These are phyloP conservation scores for Starmerella potacharoeniae DNA, from an alignment of 805 yeast genomes.

Conservation along the genomic window DNA sequence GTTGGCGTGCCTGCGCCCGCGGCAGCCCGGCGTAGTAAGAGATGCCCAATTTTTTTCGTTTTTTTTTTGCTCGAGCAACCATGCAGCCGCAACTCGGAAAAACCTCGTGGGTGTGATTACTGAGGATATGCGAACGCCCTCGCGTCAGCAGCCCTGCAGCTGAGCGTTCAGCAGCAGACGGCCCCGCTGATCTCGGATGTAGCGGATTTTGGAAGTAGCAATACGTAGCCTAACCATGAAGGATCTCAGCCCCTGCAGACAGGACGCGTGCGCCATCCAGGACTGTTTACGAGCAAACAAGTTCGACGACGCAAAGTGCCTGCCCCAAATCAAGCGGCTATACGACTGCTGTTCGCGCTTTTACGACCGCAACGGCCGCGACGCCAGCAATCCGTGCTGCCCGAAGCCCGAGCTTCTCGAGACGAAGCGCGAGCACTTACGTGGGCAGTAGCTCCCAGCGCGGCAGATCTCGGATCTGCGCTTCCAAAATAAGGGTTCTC, in stretches of 20 bases:
- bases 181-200: too few species aligned
- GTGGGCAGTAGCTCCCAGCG: slow-evolving; percentile 2
- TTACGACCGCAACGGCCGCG: slow-evolving; percentile 49
- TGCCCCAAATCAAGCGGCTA: slow-evolving; percentile 52
- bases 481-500: too few species aligned
- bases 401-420: slow-evolving; percentile 55
- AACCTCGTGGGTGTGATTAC: not conserved
- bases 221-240: slow-evolving; percentile 2
- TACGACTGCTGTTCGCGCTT: slow-evolving; percentile 65
- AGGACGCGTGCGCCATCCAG: slow-evolving; percentile 25
- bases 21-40: not conserved
- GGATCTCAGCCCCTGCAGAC: slow-evolving; percentile 16
- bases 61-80: not conserved
- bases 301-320: slow-evolving; percentile 67
- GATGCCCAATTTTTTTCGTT: not conserved
- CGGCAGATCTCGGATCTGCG: too few species aligned
- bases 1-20: not conserved
- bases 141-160: not conserved
- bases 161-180: not conserved
- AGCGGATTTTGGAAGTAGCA: too few species aligned
- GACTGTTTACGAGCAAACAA: slow-evolving; percentile 53
- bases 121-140: not conserved
- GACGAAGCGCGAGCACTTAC: slow-evolving; percentile 55
- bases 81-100: not conserved
- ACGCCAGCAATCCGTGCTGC: slow-evolving; percentile 61